Evolutionary conservation across 805 yeast genomes (phyloP), one percentile per base, ranked within the genome.

Genomic region (Monosporozyma yasuniensis): DNA sequence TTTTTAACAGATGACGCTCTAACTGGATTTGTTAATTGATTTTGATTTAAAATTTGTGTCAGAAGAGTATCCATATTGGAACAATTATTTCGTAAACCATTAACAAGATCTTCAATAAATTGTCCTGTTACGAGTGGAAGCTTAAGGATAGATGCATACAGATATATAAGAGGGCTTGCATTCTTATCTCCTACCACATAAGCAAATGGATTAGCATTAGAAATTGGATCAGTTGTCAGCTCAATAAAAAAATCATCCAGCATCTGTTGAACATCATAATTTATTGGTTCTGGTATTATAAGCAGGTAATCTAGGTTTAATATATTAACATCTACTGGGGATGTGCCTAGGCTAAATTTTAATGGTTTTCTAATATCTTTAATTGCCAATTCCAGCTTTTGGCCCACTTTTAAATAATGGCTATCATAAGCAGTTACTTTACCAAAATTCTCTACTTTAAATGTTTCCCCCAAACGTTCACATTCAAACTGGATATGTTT

Each of bases 351-450:
- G 11, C 16, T 21, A 38, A 19, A 38, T 3, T 12, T 21, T 11
- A 18, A 2, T 18, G 27, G 42, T 2, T 11, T 12, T 8, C 14
- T 21, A 1, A 12, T 21, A 38, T 38, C 19, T 47, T 11, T 50
- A 14, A 39, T 57, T 54, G 12, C 10, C 34, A 16, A 55, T 16
- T 1, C 16, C 12, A 38, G 4, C 8, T 50, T 27, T 49, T 61
- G 61, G 9, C 51, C 59, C 2, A 46, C 47, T 35, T 54, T 54
- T 37, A 63, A 42, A 44, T 53, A 54, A 34, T 50, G 51, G 2
- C 54, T 60, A 34, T 53, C 46, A 25, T 56, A 44, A n/a, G 50
- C 55, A 1, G 69, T 65, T 27, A 65, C 44, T 49, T 64, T 63
- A 3, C 69, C 68, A n/a, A 46, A 50, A 47, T 63, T 64, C 1